Evolutionary conservation across 164 flowering plant genomes (phyloP).

Genomic region (Annona cherimola): DNA sequence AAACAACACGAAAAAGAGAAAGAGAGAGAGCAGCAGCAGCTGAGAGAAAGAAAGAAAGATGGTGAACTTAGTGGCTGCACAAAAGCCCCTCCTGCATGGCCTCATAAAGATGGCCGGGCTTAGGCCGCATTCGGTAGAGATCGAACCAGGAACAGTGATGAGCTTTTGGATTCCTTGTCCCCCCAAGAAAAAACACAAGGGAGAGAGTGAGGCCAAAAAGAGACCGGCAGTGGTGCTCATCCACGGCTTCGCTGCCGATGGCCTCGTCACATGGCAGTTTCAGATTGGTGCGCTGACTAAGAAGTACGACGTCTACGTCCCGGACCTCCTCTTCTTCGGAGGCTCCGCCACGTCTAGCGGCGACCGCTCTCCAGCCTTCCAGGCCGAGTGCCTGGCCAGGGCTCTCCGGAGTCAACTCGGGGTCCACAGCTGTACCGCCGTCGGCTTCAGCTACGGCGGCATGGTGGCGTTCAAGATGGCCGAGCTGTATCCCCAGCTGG

Average conservation of each 20-base stretch:
- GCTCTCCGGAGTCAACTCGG: slow-evolving; percentile 47
- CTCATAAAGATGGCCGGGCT: slow-evolving; percentile 85
- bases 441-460: slow-evolving; percentile 89
- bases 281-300: slow-evolving; percentile 61
- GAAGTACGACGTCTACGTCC: slow-evolving; percentile 60
- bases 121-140: slow-evolving; percentile 46
- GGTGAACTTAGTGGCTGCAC: slow-evolving; percentile 87
- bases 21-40: slow-evolving; percentile 3
- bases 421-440: slow-evolving; percentile 47
- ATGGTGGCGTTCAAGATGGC: slow-evolving; percentile 82
- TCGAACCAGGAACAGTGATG: slow-evolving; percentile 71
- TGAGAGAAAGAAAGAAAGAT: slow-evolving; percentile 26
- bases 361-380: slow-evolving; percentile 62
- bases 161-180: slow-evolving; percentile 75
- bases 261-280: slow-evolving; percentile 87
- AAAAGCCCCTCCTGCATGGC: slow-evolving; percentile 63
- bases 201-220: slow-evolving; percentile 16
- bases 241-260: slow-evolving; percentile 85
- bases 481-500: slow-evolving; percentile 51
- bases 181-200: slow-evolving; percentile 1
- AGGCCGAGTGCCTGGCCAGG: slow-evolving; percentile 55
- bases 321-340: slow-evolving; percentile 84
- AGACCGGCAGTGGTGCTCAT: slow-evolving; percentile 58
- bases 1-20: not conserved
- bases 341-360: slow-evolving; percentile 37